Evolutionary conservation across 2,329 filamentous ascomycete species (phyloP).

Genomic region (Xylaria sp.): DNA sequence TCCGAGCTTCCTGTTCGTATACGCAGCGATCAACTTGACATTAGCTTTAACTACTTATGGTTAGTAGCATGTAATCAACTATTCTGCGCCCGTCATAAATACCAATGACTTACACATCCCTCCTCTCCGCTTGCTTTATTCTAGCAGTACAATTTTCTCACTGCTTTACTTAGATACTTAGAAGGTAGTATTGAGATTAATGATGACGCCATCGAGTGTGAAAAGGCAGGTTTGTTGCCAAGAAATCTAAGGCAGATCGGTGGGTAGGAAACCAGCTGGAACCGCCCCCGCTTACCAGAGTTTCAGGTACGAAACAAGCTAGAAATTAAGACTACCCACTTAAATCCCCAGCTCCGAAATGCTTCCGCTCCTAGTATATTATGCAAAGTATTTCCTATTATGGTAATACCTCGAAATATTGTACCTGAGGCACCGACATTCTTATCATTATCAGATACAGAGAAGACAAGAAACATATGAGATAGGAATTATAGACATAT

Average conservation of each 20-base stretch:
- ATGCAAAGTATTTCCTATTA: slow-evolving; percentile 31
- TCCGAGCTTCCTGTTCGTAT: slow-evolving; percentile 25
- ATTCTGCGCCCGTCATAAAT: background rate
- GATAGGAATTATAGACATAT: too few relatives aligned
- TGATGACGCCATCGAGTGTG: slow-evolving; percentile 20
- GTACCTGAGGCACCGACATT: too few relatives aligned
- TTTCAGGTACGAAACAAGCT: slow-evolving; percentile 27
- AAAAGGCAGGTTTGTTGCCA: slow-evolving; percentile 9
- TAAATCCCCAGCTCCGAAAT: slow-evolving; percentile 1
- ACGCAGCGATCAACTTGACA: slow-evolving; percentile 19
- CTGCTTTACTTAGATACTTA: background rate
- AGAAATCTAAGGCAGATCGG: slow-evolving; percentile 11
- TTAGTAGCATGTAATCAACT: background rate
- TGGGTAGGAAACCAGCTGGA: background rate
- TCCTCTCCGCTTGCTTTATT: background rate
- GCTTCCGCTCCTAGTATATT: slow-evolving; percentile 11
- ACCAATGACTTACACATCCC: background rate
- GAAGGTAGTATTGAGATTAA: background rate
- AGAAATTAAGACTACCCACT: slow-evolving; percentile 13
- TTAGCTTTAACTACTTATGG: background rate
- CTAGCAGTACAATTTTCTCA: background rate
- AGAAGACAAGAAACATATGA: too few relatives aligned
- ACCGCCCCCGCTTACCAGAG: slow-evolving; percentile 4
- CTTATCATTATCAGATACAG: too few relatives aligned
- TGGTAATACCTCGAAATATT: slow-evolving; percentile 16